A percentile compares a stretch with the other conserved stretches of the same genome.
Conservation (phyloP, 371 early-diverging fungal genomes). For the Mucor irregularis region DNA sequence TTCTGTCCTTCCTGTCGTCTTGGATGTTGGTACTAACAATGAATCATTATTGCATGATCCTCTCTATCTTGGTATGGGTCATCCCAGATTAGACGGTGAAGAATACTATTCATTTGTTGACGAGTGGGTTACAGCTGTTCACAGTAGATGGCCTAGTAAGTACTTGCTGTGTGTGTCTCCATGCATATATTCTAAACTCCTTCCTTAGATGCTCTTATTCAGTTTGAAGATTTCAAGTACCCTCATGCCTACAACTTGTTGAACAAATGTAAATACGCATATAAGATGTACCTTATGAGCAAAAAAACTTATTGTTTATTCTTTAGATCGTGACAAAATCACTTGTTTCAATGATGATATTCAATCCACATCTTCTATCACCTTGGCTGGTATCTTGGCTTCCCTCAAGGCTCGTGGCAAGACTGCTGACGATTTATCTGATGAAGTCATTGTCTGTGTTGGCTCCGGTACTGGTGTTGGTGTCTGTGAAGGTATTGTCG, state of each 20-base stretch:
- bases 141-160: constrained; percentile 64
- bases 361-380: constrained; percentile 66
- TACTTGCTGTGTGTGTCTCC: too few species aligned
- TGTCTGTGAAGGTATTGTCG: constrained; percentile 66
- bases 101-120: constrained; percentile 66
- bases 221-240: constrained; percentile 60
- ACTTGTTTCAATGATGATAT: constrained; percentile 75
- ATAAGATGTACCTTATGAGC: not conserved
- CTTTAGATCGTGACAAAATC: constrained; percentile 53
- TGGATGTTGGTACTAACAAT: constrained; percentile 72
- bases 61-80: constrained; percentile 66
- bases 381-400: constrained; percentile 64
- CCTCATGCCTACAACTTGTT: constrained; percentile 63
- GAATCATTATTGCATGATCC: constrained; percentile 59
- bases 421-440: constrained; percentile 37
- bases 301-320: not conserved
- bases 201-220: constrained; percentile 47
- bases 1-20: constrained; percentile 62
- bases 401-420: constrained; percentile 56
- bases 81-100: constrained; percentile 61
- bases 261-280: constrained; percentile 50
- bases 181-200: not conserved
- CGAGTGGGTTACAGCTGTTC: constrained; percentile 65
- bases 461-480: constrained; percentile 76
- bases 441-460: constrained; percentile 61